Evolutionary conservation across 2,329 filamentous ascomycete genomes (phyloP).

Genomic region (Xylaria sp.): DNA sequence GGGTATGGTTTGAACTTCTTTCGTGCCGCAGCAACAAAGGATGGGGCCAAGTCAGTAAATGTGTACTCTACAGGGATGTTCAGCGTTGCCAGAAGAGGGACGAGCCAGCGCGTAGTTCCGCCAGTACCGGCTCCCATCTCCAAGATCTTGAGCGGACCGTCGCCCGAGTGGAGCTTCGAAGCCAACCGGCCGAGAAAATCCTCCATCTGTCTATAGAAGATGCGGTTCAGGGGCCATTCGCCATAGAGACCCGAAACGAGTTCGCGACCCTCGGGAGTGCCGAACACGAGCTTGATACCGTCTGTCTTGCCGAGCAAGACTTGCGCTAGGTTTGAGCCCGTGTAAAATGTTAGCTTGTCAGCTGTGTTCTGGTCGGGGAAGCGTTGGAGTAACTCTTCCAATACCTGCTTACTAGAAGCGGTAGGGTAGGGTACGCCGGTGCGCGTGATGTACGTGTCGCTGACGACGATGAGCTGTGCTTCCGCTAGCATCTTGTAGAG

Average conservation of each 20-base stretch:
- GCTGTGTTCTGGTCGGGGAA: slow-evolving; percentile 47
- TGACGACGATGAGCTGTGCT: slow-evolving; percentile 48
- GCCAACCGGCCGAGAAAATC: slow-evolving; percentile 48
- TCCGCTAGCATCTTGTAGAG: slow-evolving; percentile 47
- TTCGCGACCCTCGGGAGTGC: slow-evolving; percentile 50
- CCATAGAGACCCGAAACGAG: slow-evolving; percentile 53
- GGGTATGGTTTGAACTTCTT: slow-evolving; percentile 42
- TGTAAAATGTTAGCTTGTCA: slow-evolving; percentile 45
- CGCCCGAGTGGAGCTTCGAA: slow-evolving; percentile 2
- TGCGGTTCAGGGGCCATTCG: slow-evolving; percentile 52
- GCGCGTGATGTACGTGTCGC: slow-evolving; percentile 45
- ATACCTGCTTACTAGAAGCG: slow-evolving; percentile 50
- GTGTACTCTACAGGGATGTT: slow-evolving; percentile 52
- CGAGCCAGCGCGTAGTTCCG: slow-evolving; percentile 49
- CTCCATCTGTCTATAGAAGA: slow-evolving; percentile 51
- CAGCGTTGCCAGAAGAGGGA: slow-evolving; percentile 45
- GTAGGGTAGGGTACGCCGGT: slow-evolving; percentile 47
- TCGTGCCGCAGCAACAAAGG: slow-evolving; percentile 49
- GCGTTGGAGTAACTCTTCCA: slow-evolving; percentile 46
- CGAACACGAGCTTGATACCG: slow-evolving; percentile 55
- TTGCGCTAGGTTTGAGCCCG: slow-evolving; percentile 46
- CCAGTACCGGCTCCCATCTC: slow-evolving; percentile 35
- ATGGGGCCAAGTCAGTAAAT: slow-evolving; percentile 54
- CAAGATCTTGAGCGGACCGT: slow-evolving; percentile 24
- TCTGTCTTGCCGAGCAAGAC: slow-evolving; percentile 52